Base-by-base conservation (phyloP, 2,329 filamentous ascomycete genomes). In the Botrytis galanthina region DNA sequence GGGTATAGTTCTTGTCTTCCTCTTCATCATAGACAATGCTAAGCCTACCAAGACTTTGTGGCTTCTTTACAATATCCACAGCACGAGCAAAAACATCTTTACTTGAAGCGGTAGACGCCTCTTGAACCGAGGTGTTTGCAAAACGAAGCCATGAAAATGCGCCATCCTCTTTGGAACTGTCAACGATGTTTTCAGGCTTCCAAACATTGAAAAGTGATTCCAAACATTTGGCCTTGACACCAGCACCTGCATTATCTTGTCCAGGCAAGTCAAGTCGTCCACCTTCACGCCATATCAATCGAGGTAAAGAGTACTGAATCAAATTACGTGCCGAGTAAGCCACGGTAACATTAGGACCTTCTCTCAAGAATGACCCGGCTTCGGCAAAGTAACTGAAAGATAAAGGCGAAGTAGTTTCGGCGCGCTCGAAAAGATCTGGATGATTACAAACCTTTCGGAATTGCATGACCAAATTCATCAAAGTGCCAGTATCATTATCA, bases 381-480 rank as follows among this genome's bases (percentile, higher is more conserved):
- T 99, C 96, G 22, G 95, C 96, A 83, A 95, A 99, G 81, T 92
- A 89, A n/a, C 91, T 90, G 78, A 92, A 90, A 0, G 93, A 92
- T 79, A 95, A 91, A 0, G 96, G 94, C 14, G 95, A 97, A 37
- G 89, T 91, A 14, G 94, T 97, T 75, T 98, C 95, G 16, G 95
- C 95, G 63, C 96, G 92, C 83, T 99, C 95, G 78, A 99, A 99
- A 48, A 99, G 84, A 83, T 99, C 96, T 0, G 96, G 96, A 81
- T 99, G 96, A 81, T 99, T 99, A 85, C 96, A 99, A 73, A 99
- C 96, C 84, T 99, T 99, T 79, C 96, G 90, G 88, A 99, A 99
- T 84, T 99, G 96, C 96, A 99, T 99, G 76, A 99, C 96, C 77
- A 99, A 86, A 83, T 99, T 99, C 96, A 99, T 98, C 79, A 99